phyloP scores from a whole-genome alignment of 108 stramenopile genomes.

The Pseudonitzschia multistriata region DNA sequence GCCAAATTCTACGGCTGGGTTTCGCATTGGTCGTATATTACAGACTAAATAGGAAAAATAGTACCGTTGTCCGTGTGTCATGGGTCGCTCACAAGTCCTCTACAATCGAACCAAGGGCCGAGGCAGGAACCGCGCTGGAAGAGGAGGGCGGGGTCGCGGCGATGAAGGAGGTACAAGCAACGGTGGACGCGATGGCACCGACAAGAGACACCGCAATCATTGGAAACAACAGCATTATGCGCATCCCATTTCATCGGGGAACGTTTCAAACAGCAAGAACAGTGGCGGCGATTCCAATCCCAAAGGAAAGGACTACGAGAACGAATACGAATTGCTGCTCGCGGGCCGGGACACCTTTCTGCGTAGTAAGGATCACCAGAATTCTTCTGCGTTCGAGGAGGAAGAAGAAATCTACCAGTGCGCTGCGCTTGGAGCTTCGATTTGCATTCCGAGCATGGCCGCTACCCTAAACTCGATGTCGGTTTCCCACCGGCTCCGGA shows the following conservation, averaged over 20 bases:
- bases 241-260: too few relatives aligned
- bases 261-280: background rate
- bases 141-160: constrained; percentile 3
- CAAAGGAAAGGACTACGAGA: background rate
- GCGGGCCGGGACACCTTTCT: background rate
- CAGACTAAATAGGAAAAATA: too few relatives aligned
- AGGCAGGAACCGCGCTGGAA: constrained; percentile 8
- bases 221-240: background rate
- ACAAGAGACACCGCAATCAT: background rate
- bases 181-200: background rate
- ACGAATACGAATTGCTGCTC: background rate
- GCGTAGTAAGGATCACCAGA: background rate
- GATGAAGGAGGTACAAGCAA: background rate
- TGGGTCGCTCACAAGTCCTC: constrained; percentile 37
- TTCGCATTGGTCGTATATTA: too few relatives aligned
- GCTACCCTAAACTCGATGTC: constrained; percentile 18
- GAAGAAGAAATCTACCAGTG: background rate
- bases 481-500: constrained; percentile 22
- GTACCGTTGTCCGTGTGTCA: too few relatives aligned
- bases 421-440: background rate
- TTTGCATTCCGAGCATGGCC: constrained; percentile 27
- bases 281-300: background rate
- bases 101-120: constrained; percentile 43
- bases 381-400: background rate
- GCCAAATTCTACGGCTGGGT: too few relatives aligned